phyloP scores from a whole-genome alignment of 257 asterid genomes.

The Capsicum baccatum region DNA sequence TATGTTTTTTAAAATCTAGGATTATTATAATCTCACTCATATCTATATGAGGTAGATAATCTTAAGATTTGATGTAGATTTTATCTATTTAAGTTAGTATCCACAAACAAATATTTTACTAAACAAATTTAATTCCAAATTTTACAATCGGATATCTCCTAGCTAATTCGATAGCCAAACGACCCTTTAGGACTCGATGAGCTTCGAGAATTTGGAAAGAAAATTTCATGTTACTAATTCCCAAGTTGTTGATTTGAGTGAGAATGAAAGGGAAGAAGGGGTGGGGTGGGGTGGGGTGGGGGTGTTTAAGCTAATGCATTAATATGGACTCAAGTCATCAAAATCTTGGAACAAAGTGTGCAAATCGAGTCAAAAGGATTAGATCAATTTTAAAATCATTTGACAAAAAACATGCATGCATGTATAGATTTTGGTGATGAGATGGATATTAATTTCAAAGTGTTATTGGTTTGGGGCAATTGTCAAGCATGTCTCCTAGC shows the following conservation, averaged over 20 bases:
- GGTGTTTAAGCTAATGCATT: neutral
- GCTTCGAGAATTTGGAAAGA: neutral
- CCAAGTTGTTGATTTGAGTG: slow-evolving; percentile 19
- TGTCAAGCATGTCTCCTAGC: slow-evolving; percentile 47
- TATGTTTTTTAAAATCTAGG: too few relatives aligned
- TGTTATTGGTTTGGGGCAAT: slow-evolving; percentile 31
- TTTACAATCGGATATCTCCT: too few relatives aligned
- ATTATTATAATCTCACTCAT: too few relatives aligned
- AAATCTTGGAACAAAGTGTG: neutral
- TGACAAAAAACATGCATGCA: slow-evolving; percentile 18
- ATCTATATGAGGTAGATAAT: too few relatives aligned
- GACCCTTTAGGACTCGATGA: too few relatives aligned
- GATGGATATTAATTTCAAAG: neutral
- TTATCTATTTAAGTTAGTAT: too few relatives aligned
- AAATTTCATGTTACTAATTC: neutral
- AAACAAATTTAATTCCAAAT: too few relatives aligned
- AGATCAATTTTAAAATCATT: neutral
- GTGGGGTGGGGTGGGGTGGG: neutral
- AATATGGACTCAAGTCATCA: slow-evolving; percentile 13
- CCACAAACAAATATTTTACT: too few relatives aligned
- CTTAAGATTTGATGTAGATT: too few relatives aligned
- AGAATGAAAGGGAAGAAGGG: neutral
- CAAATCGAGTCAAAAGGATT: neutral
- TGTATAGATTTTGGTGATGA: slow-evolving; percentile 12
- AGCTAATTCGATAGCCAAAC: too few relatives aligned